These are phyloP conservation scores for Trypanosoma congolense DNA, from an alignment of 208 protist species.

Conservation along the genomic window DNA sequence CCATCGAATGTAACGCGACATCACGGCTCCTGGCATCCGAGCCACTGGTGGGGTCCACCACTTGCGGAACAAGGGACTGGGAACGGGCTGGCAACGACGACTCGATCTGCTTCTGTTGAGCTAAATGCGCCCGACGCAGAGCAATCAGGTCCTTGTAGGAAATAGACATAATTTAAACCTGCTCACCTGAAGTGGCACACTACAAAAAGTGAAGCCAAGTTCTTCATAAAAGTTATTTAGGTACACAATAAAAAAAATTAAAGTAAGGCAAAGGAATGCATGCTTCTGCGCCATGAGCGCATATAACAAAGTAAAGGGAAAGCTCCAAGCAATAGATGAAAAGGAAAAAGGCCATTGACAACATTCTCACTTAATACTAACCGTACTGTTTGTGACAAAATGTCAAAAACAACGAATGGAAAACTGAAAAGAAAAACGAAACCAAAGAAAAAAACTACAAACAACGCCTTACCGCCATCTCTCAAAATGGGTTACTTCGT, in stretches of 20 bases:
- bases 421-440: conserved; percentile 11
- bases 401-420: conserved; percentile 5
- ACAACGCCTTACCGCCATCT: too few relatives aligned
- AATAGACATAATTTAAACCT: conserved; percentile 62
- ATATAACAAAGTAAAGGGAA: too few relatives aligned
- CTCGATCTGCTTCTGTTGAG: conserved; percentile 29
- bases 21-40: not conserved
- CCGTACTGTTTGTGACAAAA: too few relatives aligned
- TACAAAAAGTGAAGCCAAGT: conserved; percentile 11
- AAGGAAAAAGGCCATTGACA: too few relatives aligned
- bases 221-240: too few relatives aligned
- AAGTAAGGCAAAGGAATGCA: too few relatives aligned
- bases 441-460: conserved; percentile 7
- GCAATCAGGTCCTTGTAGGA: conserved; percentile 79
- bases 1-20: not conserved
- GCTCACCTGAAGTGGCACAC: not conserved
- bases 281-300: too few relatives aligned
- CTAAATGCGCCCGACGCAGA: conserved; percentile 67
- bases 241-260: too few relatives aligned
- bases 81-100: not conserved
- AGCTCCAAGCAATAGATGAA: too few relatives aligned
- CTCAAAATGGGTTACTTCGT: too few relatives aligned
- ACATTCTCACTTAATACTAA: too few relatives aligned
- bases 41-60: not conserved
- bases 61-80: not conserved